Evolutionary conservation across 768 basidiomycete genomes (phyloP), one percentile per base, ranked within the genome.

Genomic region (Pilatotrama ljubarskyi): DNA sequence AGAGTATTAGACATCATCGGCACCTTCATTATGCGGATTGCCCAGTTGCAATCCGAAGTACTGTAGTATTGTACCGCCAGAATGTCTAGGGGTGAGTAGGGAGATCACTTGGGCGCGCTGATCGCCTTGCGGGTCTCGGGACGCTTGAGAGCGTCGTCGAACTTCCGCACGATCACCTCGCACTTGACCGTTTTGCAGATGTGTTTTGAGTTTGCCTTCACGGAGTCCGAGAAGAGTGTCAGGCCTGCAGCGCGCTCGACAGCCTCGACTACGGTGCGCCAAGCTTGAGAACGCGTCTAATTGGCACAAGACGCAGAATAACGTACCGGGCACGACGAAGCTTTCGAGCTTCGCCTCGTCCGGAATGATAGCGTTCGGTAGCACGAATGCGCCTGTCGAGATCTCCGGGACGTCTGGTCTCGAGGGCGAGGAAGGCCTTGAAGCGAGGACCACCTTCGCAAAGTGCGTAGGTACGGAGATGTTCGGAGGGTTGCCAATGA

Each of bases 401-500:
- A 96, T 78, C 65, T 98, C 94, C 5, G 81, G 78, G 14, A 86
- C 71, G 54, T 90, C 77, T 6, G 86, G 91, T 0, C 81, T 87
- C 36, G 82, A 82, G 10, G 91, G 88, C 1, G 90, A 92, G 24
- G 83, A 78, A 0, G 92, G 89, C 63, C 83, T 83, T 0, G 91
- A 82, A 1, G 90, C 82, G 51, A 98, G 78, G 22, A 98, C 86
- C 32, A 98, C 95, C 73, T 98, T 98, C 32, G 96, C 95, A 72
- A 98, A 98, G 72, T 99, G 97, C 5, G 97, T 98, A 1, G 97
- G 97, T 17, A 99, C 97, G 49, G 91, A 80, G 59, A 98, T 79
- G 68, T 90, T 93, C 11, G 95, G 93, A 11, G 94, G 93, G 17
- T 82, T 82, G 0, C 97, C 97, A 65, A 99, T 98, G 42, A 99